Base-by-base conservation (phyloP, 2,329 filamentous ascomycete genomes). In the Chaetomiaceae sp. region DNA sequence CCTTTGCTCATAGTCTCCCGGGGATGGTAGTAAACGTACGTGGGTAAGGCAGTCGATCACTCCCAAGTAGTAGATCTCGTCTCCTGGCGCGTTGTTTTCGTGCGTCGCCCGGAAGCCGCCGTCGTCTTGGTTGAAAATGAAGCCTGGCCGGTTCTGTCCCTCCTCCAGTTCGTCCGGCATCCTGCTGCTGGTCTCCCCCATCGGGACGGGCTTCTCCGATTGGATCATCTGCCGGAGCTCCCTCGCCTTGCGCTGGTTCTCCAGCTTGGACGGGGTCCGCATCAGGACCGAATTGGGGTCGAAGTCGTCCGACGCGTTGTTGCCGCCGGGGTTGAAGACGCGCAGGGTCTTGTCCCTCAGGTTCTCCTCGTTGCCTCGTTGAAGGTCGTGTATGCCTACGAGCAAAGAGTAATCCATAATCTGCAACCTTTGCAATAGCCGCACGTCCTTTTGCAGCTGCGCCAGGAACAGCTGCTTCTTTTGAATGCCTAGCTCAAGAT, bases 371-470 rank as follows among this genome's bases (percentile, higher is more conserved):
- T 99, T 99, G 27, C 94, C 94, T 62, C 89, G 86, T 51, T 84
- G 83, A 19, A 95, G 71, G 67, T 99, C 94, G 67, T 99, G 94
- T 47, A 97, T 94, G 46, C 94, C 94, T 51, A 99, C 84, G 34
- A 99, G 79, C 57, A 99, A 81, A 9, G 92, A 97, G 71, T 99
- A 99, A 70, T 99, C 94, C 94, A 99, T 99, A 64, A 99, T 97
- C 64, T 95, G 87, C 39, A 97, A 77, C 63, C 81, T 84, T 71
- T 97, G 91, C 55, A 99, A 74, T 29, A 99, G 76, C 48, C 83
- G 82, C 8, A 99, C 94, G 69, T 99, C 94, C 56, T 82, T 82
- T 62, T 91, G 82, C 66, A 99, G 83, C 71, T 99, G 94, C 64
- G 91, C 84, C 43, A 97, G 78, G 68, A 99, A 99, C 19, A 91